phyloP scores from a whole-genome alignment of 2,329 filamentous ascomycete genomes.

The Ophiostoma himal-ulmi region DNA sequence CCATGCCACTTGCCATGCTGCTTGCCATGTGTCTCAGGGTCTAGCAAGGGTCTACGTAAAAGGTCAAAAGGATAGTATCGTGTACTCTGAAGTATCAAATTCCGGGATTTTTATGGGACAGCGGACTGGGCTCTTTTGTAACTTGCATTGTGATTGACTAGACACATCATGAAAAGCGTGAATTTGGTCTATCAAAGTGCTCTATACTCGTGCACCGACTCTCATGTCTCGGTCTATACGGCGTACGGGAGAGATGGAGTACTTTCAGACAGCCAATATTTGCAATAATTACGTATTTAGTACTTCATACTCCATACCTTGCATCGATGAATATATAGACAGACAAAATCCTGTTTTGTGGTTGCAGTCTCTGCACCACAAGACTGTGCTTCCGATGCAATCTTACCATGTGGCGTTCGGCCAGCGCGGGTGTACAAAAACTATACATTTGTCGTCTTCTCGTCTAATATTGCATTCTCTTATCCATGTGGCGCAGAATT shows the following conservation, averaged over 20 bases:
- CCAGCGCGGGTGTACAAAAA: not conserved
- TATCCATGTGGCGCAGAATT: not conserved
- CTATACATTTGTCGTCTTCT: not conserved
- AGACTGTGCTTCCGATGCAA: not conserved
- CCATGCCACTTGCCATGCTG: constrained; percentile 1
- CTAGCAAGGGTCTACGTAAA: not conserved
- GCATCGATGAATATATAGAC: not conserved
- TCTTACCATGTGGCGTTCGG: constrained; percentile 1
- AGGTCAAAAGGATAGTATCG: not conserved
- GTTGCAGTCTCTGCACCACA: not conserved
- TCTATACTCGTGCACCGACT: not conserved
- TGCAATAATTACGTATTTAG: not conserved
- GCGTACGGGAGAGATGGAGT: not conserved
- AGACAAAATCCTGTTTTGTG: not conserved
- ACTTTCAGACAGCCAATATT: not conserved
- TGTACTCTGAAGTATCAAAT: not conserved
- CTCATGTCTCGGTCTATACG: not conserved
- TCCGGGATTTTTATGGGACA: not conserved
- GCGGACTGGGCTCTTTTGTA: not conserved
- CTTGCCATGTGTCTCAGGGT: not conserved
- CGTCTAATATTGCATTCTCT: not conserved
- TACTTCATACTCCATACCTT: not conserved
- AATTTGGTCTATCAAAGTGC: not conserved
- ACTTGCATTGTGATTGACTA: not conserved
- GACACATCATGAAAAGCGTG: not conserved